Base-by-base conservation (phyloP, 495 filamentous ascomycete species). In the Cercophora newfieldiana region DNA sequence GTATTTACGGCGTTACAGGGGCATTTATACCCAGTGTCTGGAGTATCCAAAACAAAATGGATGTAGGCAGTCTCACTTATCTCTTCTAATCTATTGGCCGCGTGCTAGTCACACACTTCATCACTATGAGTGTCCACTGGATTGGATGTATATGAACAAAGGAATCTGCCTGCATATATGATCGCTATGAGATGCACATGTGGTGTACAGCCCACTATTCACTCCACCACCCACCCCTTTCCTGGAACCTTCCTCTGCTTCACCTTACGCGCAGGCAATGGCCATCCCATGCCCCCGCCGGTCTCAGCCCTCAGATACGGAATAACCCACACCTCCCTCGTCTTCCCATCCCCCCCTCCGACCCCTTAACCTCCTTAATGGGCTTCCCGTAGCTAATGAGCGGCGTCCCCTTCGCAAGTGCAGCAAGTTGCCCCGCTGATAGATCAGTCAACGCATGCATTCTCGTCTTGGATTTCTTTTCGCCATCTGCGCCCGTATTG, bases 381-480 rank as follows among this genome's bases (percentile, higher is more conserved):
- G 95, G 96, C 81, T 98, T 99, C 0, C 91, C 90, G 66, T 94
- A 94, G 47, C 84, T 84, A 25, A 98, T 74, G 63, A 98, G 80
- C 64, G 94, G 92, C 16, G 95, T 97, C 10, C 91, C 91, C 72
- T 91, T 89, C 5, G 93, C 91, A 55, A 98, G 78, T 10, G 85
- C 85, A 14, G 91, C 86, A n/a, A 99, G 83, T 72, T 94, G 90
- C 10, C 83, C 80, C 7, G 86, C 89, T 22, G 87, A 90, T 5
- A 96, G 81, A 28, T 90, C 83, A 4, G 92, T 94, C 18, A 99
- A 82, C 0, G 94, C 86, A 72, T 91, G 92, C 92, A 98, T 95
- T 12, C 96, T 79, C 26, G 92, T 92, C 81, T 90, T 94, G 8
- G 90, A 85, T n/a, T 75, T 80, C 69, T 86, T 87, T 10, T 74